Evolutionary conservation across 257 asterid species (phyloP), one percentile per base, ranked within the genome.

Genomic region (Solanum megistacrolobum): DNA sequence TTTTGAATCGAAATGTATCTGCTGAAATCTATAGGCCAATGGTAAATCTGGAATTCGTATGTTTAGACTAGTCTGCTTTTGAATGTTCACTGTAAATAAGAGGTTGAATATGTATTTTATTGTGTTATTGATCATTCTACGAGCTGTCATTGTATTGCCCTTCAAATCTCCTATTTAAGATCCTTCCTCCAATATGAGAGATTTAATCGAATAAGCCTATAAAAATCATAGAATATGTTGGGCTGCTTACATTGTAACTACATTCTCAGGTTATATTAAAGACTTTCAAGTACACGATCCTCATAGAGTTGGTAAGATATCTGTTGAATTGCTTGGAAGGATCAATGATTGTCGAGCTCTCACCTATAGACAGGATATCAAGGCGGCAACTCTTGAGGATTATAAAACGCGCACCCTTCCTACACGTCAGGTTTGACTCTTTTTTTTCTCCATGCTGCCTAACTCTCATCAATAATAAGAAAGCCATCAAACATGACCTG

Each of bases 291-390:
- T 94, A 60, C 92, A 95, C 20, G 98, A 96, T 84, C 95, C 96
- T 38, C 98, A 95, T 41, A 94, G 99, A 89, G 98, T 95, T 65
- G 96, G 97, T 89, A 93, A 85, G 90, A 96, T 97, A 86, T 91
- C 92, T n/a, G 99, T 96, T 88, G 93, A 96, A 90, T 92, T 97
- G 87, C 92, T 91, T 88, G 98, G 98, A 72, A 95, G 99, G 95
- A 92, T 97, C 87, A 97, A 94, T 4, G 98, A 97, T 86, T 94
- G 98, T 43, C 95, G 97, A 55, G 98, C 98, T 62, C 90, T 96
- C 88, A 94, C 96, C 16, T 91, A 94, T 65, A 93, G 99, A 83
- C 99, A 96, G 91, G 99, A 97, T 87, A 89, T 97, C 86, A 94
- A 92, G 92, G 98, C 95, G 23, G 91, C 92, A 5, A 75, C 88